Conservation (phyloP, 352 stramenopile genomes). For the Phytophthora quininea region DNA sequence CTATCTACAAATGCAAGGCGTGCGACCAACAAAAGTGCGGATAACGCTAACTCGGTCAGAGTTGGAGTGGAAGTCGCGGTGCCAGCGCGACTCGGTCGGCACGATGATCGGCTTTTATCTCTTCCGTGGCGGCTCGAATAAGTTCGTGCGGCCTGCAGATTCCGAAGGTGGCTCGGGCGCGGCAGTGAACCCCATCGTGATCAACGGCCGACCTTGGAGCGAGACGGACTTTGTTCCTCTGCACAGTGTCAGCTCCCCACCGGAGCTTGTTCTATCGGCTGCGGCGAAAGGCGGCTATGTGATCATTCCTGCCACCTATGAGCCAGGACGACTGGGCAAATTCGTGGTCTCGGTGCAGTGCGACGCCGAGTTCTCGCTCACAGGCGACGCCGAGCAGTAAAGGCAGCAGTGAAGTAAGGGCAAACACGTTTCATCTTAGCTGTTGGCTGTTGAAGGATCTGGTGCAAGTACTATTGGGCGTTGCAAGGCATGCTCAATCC, state of each 20-base stretch:
- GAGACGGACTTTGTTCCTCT: constrained; percentile 88
- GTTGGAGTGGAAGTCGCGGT: constrained; percentile 82
- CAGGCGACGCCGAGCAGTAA: constrained; percentile 37
- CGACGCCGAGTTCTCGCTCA: constrained; percentile 83
- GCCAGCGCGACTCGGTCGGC: constrained; percentile 83
- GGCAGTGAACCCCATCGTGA: constrained; percentile 45
- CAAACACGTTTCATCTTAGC: constrained; percentile 12
- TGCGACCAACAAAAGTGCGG: constrained; percentile 71
- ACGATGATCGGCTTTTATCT: constrained; percentile 93
- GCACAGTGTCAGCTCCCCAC: constrained; percentile 71
- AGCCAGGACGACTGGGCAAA: constrained; percentile 71
- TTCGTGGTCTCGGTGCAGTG: constrained; percentile 89
- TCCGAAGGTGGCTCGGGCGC: constrained; percentile 13
- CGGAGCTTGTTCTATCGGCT: constrained; percentile 64
- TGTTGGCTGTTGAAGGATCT: neutral
- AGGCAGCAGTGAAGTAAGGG: constrained; percentile 7
- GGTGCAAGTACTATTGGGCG: too few species aligned
- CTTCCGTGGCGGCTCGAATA: constrained; percentile 50
- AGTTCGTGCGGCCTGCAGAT: constrained; percentile 44
- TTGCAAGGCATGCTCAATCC: too few species aligned
- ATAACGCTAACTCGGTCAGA: constrained; percentile 86
- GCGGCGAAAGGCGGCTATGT: constrained; percentile 84
- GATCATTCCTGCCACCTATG: constrained; percentile 91
- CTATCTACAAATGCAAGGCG: constrained; percentile 72
- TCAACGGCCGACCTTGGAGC: constrained; percentile 76